Base-by-base conservation (phyloP, 805 yeast genomes). In the Nematodospora valgi region DNA sequence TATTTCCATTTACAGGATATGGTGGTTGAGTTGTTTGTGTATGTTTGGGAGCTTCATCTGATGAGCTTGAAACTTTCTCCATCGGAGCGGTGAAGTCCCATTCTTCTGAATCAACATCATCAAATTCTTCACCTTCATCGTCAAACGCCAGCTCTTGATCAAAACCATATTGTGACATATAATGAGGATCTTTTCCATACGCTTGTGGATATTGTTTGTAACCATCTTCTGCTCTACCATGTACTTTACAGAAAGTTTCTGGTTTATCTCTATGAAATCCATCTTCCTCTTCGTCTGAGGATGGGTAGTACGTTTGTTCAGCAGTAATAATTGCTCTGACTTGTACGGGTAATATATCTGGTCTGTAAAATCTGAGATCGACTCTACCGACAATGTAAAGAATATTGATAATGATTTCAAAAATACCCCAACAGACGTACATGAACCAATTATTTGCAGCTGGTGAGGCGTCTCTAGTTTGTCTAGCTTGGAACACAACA, bases 291-390 rank as follows among this genome's bases (percentile, higher is more conserved):
- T 57, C 59, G 27, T 48, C 55, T 4, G 51, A 45, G 19, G 38
- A 57, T 4, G 56, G 59, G 30, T 53, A 54, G 43, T 50, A 47
- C 18, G 68, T 54, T 41, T 64, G 71, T 38, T 66, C 68, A 3
- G 72, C 72, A 3, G 72, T 66, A 25, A 65, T 54, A 36, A 66
- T 66, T 12, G 55, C 46, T 43, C 70, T 52, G 34, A 66, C 68
- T 33, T 52, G 57, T 27, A 51, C 48, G 10, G 68, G 71, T 39
- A 76, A 60, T 30, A 56, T 59, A 55, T 82, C 89, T 12, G 93
- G 91, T 58, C 85, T 78, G 69, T 84, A 84, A 61, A 84, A 84
- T 55, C 93, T 70, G 49, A 84, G 66, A 54, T 84, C 93, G 34
- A 80, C 76, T 54, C 94, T 72, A 12, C 80, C 78, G 23, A 79